Evolutionary conservation across 352 stramenopile genomes (phyloP), one percentile per base, ranked within the genome.

Genomic region (Globisporangium nodosum): DNA sequence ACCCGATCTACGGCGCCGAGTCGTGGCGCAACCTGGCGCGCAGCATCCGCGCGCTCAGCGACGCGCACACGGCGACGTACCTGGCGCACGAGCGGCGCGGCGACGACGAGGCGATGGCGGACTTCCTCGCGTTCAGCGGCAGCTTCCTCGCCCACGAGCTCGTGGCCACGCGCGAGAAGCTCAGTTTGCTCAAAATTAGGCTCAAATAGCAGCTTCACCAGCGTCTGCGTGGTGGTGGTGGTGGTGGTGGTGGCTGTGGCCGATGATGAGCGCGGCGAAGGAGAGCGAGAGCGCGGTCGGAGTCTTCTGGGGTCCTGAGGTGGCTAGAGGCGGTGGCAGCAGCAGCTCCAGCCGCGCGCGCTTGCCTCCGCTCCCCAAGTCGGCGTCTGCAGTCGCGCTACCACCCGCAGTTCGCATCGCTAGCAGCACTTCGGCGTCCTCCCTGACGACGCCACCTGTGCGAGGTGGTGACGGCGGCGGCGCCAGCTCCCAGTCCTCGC

Each of bases 1-100:
- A 94, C 49, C 81, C 85, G 51, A 91, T 94, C 58, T 94, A 94
- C 65, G 85, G 82, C 43, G 63, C 70, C 55, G 74, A 92, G 31
- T 92, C 81, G 45, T 94, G 85, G 85, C 68, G 82, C 21, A 81
- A 89, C 39, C 66, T 94, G 12, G 85, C 82, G 13, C 62, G 70
- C 39, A 92, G 80, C 54, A 92, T 94, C 54, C 31, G 60, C 45
- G 69, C 69, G 30, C 78, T 94, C 16, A 89, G 80, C 45, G 48
- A 71, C 40, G 51, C 53, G 0, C 18, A 75, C 20, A 89, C 85
- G 8, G 52, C 84, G 54, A 89, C 80, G 65, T 90, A 84, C 55
- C 62, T 93, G 40, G 72, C 78, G 13, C 81, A 93, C 56, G 84
- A 93, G 60, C 67, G 72, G 27, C 70, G 84, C 40, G 84, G 84